phyloP scores from a whole-genome alignment of 257 asterid genomes.

The Lycium barbarum region DNA sequence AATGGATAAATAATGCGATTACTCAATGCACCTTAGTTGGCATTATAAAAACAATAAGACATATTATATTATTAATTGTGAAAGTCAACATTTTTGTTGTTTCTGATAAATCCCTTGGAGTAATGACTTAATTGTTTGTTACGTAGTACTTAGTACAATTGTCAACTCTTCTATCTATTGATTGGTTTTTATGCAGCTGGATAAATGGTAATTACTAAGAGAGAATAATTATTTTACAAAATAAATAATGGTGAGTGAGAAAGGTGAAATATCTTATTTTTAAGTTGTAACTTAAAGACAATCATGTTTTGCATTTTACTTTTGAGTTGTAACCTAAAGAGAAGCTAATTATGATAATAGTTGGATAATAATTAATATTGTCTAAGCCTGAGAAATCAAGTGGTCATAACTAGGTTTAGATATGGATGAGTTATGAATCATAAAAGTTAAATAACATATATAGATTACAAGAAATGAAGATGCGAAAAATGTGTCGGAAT shows the following conservation, averaged over 20 bases:
- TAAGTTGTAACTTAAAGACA: conserved; percentile 19
- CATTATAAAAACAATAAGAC: conserved; percentile 30
- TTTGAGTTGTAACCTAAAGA: conserved; percentile 14
- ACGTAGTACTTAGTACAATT: background rate
- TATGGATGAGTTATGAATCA: background rate
- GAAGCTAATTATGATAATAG: conserved; percentile 23
- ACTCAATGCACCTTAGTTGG: conserved; percentile 39
- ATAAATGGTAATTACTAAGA: background rate
- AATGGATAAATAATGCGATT: conserved; percentile 39
- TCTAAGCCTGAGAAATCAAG: conserved; percentile 15
- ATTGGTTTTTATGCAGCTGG: background rate
- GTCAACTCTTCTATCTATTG: background rate
- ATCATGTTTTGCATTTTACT: conserved; percentile 7
- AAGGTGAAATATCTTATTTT: conserved; percentile 6
- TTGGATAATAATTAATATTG: conserved; percentile 10
- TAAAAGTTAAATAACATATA: conserved; percentile 2
- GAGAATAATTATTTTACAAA: background rate
- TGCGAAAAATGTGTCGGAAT: background rate
- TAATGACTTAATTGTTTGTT: background rate
- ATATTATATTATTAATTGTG: conserved; percentile 20
- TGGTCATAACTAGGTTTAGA: background rate
- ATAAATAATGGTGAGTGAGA: background rate
- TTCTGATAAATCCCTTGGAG: background rate
- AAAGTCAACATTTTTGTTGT: conserved; percentile 35
- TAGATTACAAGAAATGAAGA: conserved; percentile 1